Base-by-base conservation (phyloP, 306 rosid species). In the Senna tora region DNA sequence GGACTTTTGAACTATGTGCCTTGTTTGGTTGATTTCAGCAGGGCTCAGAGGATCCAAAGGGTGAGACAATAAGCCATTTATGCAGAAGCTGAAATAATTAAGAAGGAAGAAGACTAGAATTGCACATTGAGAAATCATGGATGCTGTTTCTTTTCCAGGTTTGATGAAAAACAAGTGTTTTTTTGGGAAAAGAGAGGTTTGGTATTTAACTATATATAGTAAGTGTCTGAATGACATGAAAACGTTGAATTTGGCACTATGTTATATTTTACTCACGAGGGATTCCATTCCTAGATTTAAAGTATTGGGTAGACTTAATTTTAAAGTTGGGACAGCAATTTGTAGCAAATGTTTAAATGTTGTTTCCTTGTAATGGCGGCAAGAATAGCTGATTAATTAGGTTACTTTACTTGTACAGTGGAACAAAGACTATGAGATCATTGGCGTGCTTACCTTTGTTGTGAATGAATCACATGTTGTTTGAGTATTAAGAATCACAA, bases 11-110 rank as follows among this genome's bases (percentile, higher is more conserved):
- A 93, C 55, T 25, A 81, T 69, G 58, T 71, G 70, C 68, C 91
- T 82, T 59, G 86, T 75, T 74, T 71, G 70, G 82, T 88, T 83
- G 32, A 88, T 83, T 78, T 93, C 98, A 9, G 56, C 12, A 0
- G 96, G 80, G 66, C 68, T 81, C 17, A 93, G 87, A 73, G 96
- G 96, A 77, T 93, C 96, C 22, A 93, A 83, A 21, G 98, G 98
- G 80, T 92, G 98, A 69, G 79, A 36, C 38, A 5, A 7, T 17
- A 66, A 52, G 45, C 76, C 59, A 47, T 36, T 45, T 15, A 74
- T 41, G 67, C 52, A 56, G 63, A 56, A 53, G 63, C 71, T 77
- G 69, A 76, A 69, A 16, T 67, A 69, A 16, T 67, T 77, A 3
- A 87, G 76, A 78, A 79, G 68, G 73, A 81, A 42, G 30, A 81